A percentile compares a stretch with the other conserved stretches of the same genome.
Evolutionary conservation across 805 yeast species (phyloP).

Genomic region (Wickerhamomyces xylosicus): DNA sequence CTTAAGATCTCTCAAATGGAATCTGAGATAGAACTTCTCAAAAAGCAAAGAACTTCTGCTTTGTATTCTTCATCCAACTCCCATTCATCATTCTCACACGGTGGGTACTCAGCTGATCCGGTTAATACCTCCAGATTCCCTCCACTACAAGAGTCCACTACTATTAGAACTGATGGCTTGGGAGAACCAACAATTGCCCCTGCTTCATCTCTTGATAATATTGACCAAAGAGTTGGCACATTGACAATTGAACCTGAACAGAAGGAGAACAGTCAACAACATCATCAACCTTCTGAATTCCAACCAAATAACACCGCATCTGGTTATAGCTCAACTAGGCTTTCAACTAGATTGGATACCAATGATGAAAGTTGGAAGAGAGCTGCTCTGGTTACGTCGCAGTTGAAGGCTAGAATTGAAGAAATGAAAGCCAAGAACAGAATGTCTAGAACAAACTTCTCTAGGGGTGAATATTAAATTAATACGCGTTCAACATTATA

Average conservation of each 20-base stretch:
- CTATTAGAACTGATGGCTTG: neutral
- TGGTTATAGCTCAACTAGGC: too few relatives aligned
- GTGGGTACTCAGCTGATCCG: neutral
- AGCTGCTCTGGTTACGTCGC: conserved; percentile 84
- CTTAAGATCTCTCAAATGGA: conserved; percentile 44
- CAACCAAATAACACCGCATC: conserved; percentile 2
- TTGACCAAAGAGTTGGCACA: conserved; percentile 18
- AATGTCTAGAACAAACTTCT: conserved; percentile 5
- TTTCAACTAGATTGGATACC: conserved; percentile 15
- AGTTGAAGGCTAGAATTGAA: conserved; percentile 78
- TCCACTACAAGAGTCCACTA: conserved; percentile 14
- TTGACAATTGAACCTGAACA: conserved; percentile 19
- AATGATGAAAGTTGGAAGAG: conserved; percentile 75
- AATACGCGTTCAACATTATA: too few relatives aligned
- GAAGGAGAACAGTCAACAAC: conserved; percentile 18
- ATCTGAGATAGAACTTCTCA: conserved; percentile 29
- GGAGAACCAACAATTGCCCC: conserved; percentile 1
- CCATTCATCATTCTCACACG: neutral
- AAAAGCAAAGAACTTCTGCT: conserved; percentile 19
- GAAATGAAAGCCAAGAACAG: conserved; percentile 67
- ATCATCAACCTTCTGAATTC: conserved; percentile 1
- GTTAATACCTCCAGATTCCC: conserved; percentile 2
- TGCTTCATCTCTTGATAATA: conserved; percentile 12
- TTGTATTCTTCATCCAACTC: neutral
- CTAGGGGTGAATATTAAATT: too few relatives aligned